Evolutionary conservation across 2,329 filamentous ascomycete genomes (phyloP).

Genomic region (Trichophyton simii): DNA sequence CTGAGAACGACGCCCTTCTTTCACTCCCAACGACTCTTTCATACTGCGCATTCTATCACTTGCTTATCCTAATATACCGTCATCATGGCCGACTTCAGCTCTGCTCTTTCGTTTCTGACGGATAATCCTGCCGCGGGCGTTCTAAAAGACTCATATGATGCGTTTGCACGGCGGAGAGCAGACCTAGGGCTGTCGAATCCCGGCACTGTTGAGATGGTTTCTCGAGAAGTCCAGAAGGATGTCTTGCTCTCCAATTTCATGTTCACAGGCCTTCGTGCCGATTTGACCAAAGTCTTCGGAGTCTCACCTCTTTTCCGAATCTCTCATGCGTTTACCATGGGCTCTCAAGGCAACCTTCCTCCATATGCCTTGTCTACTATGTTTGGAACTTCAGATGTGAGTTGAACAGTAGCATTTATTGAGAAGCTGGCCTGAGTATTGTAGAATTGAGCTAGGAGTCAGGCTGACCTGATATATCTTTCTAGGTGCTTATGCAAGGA

Average conservation of each 20-base stretch:
- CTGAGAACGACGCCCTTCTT: neutral
- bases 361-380: conserved; percentile 92
- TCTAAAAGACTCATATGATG: conserved; percentile 63
- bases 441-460: neutral
- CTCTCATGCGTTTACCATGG: conserved; percentile 92
- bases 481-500: conserved; percentile 84
- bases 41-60: neutral
- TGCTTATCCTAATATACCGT: neutral
- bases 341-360: conserved; percentile 65
- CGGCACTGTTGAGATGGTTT: conserved; percentile 78
- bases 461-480: neutral
- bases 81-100: conserved; percentile 32
- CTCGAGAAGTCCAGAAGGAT: conserved; percentile 88
- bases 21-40: neutral
- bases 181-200: conserved; percentile 84
- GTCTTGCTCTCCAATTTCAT: conserved; percentile 93
- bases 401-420: conserved; percentile 20
- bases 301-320: conserved; percentile 90
- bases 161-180: conserved; percentile 74
- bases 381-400: conserved; percentile 83
- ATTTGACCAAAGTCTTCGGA: conserved; percentile 93
- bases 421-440: neutral
- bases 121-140: conserved; percentile 60
- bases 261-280: conserved; percentile 90
- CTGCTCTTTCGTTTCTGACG: conserved; percentile 52